Percentiles rank a stretch among this genome's conserved stretches.
Evolutionary conservation across 352 stramenopile species (phyloP).

Genomic region (Phytophthora hibernalis): DNA sequence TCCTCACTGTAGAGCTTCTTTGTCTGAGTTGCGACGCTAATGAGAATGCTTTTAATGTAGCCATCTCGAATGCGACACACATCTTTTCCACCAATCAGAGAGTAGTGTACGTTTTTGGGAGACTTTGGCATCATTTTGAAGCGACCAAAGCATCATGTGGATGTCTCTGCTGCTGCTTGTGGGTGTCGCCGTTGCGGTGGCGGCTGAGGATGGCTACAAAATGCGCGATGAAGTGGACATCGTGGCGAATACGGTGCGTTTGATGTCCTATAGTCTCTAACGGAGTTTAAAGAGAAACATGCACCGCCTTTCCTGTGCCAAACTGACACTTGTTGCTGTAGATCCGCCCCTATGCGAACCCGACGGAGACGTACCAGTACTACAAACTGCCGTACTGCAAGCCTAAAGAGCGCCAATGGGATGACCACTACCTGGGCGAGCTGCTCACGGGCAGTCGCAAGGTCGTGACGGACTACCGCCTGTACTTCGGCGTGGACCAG

Average conservation of each 20-base stretch:
- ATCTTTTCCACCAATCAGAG: slow-evolving; percentile 26
- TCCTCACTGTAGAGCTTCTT: neutral
- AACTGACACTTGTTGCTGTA: slow-evolving; percentile 13
- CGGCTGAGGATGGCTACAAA: slow-evolving; percentile 47
- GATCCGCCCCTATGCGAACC: slow-evolving; percentile 97
- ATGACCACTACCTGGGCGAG: slow-evolving; percentile 94
- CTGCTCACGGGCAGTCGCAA: slow-evolving; percentile 96
- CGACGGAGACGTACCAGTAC: slow-evolving; percentile 98
- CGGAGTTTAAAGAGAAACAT: neutral
- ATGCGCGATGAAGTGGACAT: slow-evolving; percentile 73
- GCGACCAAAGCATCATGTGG: slow-evolving; percentile 14
- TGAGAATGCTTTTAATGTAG: slow-evolving; percentile 16
- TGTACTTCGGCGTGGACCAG: slow-evolving; percentile 86
- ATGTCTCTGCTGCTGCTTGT: slow-evolving; percentile 21
- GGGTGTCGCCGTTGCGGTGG: slow-evolving; percentile 13
- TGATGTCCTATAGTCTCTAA: neutral
- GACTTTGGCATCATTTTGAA: slow-evolving; percentile 21
- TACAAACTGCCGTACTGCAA: slow-evolving; percentile 98
- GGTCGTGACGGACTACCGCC: slow-evolving; percentile 83
- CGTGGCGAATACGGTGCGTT: slow-evolving; percentile 71
- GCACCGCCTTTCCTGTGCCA: neutral
- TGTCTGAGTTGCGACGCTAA: slow-evolving; percentile 12
- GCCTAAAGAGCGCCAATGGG: slow-evolving; percentile 80
- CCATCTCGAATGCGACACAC: slow-evolving; percentile 27
- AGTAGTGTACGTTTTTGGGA: neutral